A percentile compares a stretch with the other conserved stretches of the same genome.
Conservation (phyloP, 1,284 basidiomycete species). For the Phellopilus nigrolimitatus region DNA sequence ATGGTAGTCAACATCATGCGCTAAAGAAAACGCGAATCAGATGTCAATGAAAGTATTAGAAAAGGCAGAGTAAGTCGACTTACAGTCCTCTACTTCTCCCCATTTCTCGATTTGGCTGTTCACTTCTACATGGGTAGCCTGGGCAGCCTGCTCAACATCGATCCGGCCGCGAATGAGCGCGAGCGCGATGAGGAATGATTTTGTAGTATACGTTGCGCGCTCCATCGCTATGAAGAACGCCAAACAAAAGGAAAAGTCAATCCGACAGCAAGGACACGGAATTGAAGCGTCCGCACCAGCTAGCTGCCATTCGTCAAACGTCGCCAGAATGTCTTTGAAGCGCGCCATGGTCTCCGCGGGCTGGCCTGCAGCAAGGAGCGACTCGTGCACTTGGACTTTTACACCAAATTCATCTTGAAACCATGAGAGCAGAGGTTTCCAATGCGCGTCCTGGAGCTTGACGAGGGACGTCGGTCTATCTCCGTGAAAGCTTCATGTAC, state of each 20-base stretch:
- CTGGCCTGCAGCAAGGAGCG: conserved; percentile 66
- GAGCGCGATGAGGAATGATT: conserved; percentile 87
- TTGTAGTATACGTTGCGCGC: conserved; percentile 84
- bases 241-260: neutral
- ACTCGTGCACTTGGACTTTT: conserved; percentile 63
- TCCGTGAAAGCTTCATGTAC: conserved; percentile 69
- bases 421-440: conserved; percentile 89
- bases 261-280: neutral
- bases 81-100: conserved; percentile 99
- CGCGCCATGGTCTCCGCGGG: conserved; percentile 60
- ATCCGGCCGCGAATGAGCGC: conserved; percentile 77
- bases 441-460: conserved; percentile 78
- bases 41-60: conserved; percentile 19
- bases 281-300: conserved; percentile 58
- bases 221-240: conserved; percentile 68
- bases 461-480: conserved; percentile 74
- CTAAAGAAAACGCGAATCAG: conserved; percentile 37
- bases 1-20: conserved; percentile 95
- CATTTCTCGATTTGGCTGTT: conserved; percentile 92
- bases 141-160: conserved; percentile 79
- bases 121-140: conserved; percentile 90
- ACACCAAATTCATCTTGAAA: conserved; percentile 60
- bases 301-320: conserved; percentile 79
- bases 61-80: conserved; percentile 33
- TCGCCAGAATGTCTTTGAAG: conserved; percentile 51